A percentile compares a stretch with the other conserved stretches of the same genome.
phyloP scores from a whole-genome alignment of 2,329 filamentous ascomycete genomes.

The Cryphonectria naterciae region DNA sequence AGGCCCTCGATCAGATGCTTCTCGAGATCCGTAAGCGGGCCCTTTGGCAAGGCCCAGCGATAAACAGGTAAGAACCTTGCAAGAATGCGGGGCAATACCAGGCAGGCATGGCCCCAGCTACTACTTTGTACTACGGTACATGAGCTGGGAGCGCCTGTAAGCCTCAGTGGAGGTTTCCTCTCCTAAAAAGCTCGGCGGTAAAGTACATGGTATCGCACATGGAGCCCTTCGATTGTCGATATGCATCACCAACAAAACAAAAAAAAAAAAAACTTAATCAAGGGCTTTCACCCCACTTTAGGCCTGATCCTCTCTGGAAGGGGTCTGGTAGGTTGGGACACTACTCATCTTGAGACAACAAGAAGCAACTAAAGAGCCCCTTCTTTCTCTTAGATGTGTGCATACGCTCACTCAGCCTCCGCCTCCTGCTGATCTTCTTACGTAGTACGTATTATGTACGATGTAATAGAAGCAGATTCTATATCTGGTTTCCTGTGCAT shows the following conservation, averaged over 20 bases:
- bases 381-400: neutral
- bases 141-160: neutral
- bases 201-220: neutral
- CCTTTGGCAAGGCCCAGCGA: neutral
- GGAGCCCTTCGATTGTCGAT: neutral
- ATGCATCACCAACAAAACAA: neutral
- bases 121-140: neutral
- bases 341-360: conserved; percentile 24
- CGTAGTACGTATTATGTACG: neutral
- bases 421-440: conserved; percentile 1
- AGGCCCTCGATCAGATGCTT: neutral
- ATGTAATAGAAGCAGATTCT: neutral
- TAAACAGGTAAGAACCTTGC: neutral
- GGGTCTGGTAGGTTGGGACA: neutral
- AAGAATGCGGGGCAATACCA: neutral
- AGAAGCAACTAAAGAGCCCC: conserved; percentile 22
- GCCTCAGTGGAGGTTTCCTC: neutral
- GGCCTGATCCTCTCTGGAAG: neutral
- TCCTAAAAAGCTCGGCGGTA: neutral
- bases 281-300: neutral
- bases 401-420: neutral
- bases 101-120: neutral
- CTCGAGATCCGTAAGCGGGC: neutral
- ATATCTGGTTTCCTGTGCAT: neutral
- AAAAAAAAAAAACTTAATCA: neutral